Conservation (phyloP, 495 filamentous ascomycete species). For the Daldinia decipiens region DNA sequence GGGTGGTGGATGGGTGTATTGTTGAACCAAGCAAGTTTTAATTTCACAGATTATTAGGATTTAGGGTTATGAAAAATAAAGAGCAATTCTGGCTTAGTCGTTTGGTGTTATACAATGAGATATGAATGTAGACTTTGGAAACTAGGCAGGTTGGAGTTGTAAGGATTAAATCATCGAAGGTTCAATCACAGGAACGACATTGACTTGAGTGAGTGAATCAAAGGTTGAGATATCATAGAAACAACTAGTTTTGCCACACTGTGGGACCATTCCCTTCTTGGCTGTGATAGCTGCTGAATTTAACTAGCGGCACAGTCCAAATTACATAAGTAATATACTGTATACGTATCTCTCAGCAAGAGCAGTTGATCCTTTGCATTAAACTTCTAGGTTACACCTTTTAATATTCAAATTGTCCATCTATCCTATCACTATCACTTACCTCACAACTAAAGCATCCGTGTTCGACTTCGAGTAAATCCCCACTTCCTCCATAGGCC, state of each 20-base stretch:
- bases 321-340: neutral
- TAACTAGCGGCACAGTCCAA: neutral
- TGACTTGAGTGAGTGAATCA: neutral
- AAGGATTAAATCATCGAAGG: neutral
- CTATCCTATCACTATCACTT: neutral
- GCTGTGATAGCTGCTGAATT: neutral
- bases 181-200: neutral
- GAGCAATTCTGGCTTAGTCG: neutral
- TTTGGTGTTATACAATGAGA: neutral
- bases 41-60: neutral
- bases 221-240: neutral
- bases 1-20: neutral
- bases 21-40: neutral
- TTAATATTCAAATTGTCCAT: neutral
- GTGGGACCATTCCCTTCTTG: conserved; percentile 4
- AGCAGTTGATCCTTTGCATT: neutral
- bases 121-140: neutral
- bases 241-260: conserved; percentile 8
- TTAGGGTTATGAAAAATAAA: neutral
- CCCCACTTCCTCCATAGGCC: conserved; percentile 20
- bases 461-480: neutral
- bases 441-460: neutral
- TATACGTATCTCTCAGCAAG: neutral
- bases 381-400: neutral
- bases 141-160: neutral